phyloP scores from a whole-genome alignment of 2,329 filamentous ascomycete species.

The Gliomastix tumulicola region DNA sequence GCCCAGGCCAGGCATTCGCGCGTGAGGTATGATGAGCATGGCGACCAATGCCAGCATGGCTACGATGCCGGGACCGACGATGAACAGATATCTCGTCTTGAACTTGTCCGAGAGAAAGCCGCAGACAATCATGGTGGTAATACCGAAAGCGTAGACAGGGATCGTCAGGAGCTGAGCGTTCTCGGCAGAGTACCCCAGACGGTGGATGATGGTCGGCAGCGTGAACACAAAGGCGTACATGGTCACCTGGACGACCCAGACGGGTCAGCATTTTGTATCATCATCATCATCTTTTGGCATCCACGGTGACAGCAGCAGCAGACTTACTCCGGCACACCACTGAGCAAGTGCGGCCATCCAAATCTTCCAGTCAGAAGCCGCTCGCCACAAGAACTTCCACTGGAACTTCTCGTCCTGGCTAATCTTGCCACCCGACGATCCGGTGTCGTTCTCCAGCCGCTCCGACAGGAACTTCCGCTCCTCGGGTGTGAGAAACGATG shows the following conservation, averaged over 20 bases:
- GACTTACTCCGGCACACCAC: background rate
- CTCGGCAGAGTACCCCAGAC: slow-evolving; percentile 26
- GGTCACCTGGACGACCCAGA: too few species aligned
- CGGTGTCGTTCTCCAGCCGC: slow-evolving; percentile 1
- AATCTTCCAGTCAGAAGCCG: slow-evolving; percentile 34
- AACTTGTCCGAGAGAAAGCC: background rate
- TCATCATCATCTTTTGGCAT: too few species aligned
- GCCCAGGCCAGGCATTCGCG: too few species aligned
- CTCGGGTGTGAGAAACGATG: background rate
- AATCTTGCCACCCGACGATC: background rate
- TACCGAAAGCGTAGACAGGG: slow-evolving; percentile 31
- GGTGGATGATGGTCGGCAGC: slow-evolving; percentile 27
- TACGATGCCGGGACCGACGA: too few species aligned
- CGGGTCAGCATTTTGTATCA: too few species aligned
- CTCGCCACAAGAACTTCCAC: slow-evolving; percentile 7
- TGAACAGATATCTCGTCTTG: too few species aligned
- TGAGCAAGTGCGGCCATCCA: slow-evolving; percentile 9
- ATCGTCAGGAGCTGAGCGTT: slow-evolving; percentile 13
- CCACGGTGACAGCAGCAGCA: too few species aligned
- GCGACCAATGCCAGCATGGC: too few species aligned
- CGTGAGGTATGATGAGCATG: too few species aligned
- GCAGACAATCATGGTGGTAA: slow-evolving; percentile 42
- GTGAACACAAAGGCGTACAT: slow-evolving; percentile 18
- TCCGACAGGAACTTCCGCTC: slow-evolving; percentile 1
- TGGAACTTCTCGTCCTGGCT: slow-evolving; percentile 3